These are phyloP conservation scores for Osmanthus fragrans DNA, from an alignment of 257 asterid species.

Conservation along the genomic window DNA sequence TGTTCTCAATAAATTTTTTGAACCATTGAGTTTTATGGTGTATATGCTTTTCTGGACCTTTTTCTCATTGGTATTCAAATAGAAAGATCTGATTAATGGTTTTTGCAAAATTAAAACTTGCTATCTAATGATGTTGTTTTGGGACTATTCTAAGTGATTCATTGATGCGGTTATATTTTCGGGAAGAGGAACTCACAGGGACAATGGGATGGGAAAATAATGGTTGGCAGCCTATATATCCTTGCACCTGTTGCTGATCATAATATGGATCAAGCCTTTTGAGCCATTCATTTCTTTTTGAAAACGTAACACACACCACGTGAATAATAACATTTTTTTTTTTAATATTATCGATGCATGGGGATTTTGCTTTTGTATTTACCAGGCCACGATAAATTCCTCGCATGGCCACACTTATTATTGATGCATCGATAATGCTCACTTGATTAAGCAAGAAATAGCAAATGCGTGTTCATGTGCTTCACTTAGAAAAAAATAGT, in stretches of 20 bases:
- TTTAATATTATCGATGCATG: too few species aligned
- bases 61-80: background rate
- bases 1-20: background rate
- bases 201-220: background rate
- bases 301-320: too few species aligned
- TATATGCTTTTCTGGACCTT: background rate
- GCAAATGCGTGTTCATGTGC: too few species aligned
- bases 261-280: constrained; percentile 32
- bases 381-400: too few species aligned
- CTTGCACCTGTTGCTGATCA: constrained; percentile 18
- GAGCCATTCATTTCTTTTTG: constrained; percentile 32
- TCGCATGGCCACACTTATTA: too few species aligned
- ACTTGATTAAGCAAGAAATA: too few species aligned
- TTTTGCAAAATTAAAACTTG: background rate
- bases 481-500: too few species aligned
- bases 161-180: background rate
- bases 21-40: background rate
- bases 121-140: background rate
- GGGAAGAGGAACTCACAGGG: background rate
- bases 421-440: too few species aligned
- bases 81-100: background rate
- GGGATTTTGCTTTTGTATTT: too few species aligned
- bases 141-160: background rate
- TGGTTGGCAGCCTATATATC: background rate
- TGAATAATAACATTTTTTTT: too few species aligned